Base-by-base conservation (phyloP, 2,329 filamentous ascomycete genomes). In the Epicoccum sorghinum region DNA sequence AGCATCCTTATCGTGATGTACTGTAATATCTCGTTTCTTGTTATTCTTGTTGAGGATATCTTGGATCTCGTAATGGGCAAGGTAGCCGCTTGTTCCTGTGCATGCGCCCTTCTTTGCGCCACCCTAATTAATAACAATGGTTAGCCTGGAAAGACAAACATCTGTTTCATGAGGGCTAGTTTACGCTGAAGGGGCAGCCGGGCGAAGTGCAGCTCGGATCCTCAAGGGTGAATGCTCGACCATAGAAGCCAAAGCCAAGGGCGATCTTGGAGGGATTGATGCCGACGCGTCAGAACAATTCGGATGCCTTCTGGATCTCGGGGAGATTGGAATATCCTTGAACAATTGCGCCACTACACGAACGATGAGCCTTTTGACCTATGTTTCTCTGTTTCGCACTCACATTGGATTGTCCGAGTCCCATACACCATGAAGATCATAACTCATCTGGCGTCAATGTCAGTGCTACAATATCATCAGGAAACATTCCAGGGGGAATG, bases 341-440 rank as follows among this genome's bases (percentile, higher is more conserved):
- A 25, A 39, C 7, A 13, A 18, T 18, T 18, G 18, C 18, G 18
- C 18, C 18, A 18, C 18, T 18, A 18, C 18, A 18, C 18, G 18
- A 18, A 18, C 18, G 18, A 18, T 18, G 18, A 18, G 18, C 18
- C 18, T 18, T 18, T 18, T 18, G 18, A 18, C 18, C 18, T 18
- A 18, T 18, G 18, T 18, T 18, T 18, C 18, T 18, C 18, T 1
- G 1, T 18, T 18, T 18, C 18, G 18, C 18, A 18, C 18, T 18
- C 18, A 18, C 18, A 18, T 18, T 18, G 22, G 23, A 7, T 42
- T 42, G 7, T 7, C 7, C 7, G 29, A 30, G 38, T 80, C 78
- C 77, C 77, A 80, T 0, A 66, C 48, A 0, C 57, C 57, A 14
- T 80, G 76, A 0, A 80, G 40, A 51, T 81, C 77, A 51, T 81